phyloP scores from a whole-genome alignment of 208 protist genomes.

The Novymonas esmeraldas region DNA sequence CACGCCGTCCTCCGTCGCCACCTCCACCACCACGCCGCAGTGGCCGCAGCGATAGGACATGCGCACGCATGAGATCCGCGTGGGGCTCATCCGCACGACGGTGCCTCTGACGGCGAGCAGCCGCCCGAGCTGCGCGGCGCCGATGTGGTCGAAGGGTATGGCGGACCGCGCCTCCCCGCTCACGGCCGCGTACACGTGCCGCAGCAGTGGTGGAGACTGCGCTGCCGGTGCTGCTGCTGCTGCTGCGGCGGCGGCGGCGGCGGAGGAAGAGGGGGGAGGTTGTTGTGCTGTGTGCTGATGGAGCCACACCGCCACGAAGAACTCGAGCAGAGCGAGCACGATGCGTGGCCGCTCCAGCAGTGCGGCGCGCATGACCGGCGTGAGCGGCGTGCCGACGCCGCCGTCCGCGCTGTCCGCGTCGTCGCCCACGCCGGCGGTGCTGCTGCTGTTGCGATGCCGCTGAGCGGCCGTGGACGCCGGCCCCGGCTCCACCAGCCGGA shows the following conservation, averaged over 20 bases:
- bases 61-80: conserved; percentile 63
- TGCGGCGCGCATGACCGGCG: conserved; percentile 45
- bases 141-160: conserved; percentile 66
- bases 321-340: conserved; percentile 72
- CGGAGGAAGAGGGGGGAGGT: neutral
- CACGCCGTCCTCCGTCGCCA: conserved; percentile 69
- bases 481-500: conserved; percentile 13
- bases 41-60: conserved; percentile 73
- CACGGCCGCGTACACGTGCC: conserved; percentile 35
- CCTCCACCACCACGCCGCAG: conserved; percentile 53
- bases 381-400: conserved; percentile 33
- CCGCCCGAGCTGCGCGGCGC: conserved; percentile 69
- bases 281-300: conserved; percentile 23
- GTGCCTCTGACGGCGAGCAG: conserved; percentile 80
- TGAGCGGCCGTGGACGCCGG: neutral
- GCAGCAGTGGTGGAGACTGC: conserved; percentile 14
- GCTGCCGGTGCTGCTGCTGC: conserved; percentile 2
- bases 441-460: conserved; percentile 1
- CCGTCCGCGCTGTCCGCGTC: conserved; percentile 19
- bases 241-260: conserved; percentile 1
- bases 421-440: conserved; percentile 1
- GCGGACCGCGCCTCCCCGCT: conserved; percentile 32
- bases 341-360: conserved; percentile 61
- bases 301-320: conserved; percentile 68
- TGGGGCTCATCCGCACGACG: conserved; percentile 75